Evolutionary conservation across 805 yeast genomes (phyloP), one percentile per base, ranked within the genome.

Genomic region (Tetrapisispora iriomotensis): DNA sequence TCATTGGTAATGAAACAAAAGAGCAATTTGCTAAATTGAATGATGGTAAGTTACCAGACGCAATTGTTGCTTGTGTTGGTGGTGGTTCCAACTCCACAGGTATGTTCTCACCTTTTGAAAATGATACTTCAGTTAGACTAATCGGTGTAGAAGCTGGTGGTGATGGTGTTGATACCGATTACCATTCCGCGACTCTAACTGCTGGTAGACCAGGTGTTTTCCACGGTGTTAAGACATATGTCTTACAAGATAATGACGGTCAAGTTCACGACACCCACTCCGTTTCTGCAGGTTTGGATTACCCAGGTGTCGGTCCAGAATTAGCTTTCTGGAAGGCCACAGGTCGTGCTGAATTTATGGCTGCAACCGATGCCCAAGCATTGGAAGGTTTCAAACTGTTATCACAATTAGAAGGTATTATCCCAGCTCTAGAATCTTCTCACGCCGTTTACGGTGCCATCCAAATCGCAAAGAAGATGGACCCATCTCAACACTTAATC

Each of bases 261-360:
- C 99, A 92, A 68, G 85, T 92, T 43, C 94, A 82, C 49, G 98
- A 92, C 58, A 92, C 99, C 9, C 97, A 92, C 62, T 90, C 97
- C 18, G 94, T 92, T 28, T 85, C 96, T 47, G 99, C 99, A 29
- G 99, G 99, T 50, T 72, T 92, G 54, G 99, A 92, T 65, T 92
- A 92, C 61, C 99, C 99, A 20, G 99, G 96, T 65, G 99, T 92
- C 34, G 99, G 99, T 33, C 99, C 99, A 24, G 97, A 92, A 66
- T 72, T 92, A 50, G 94, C 97, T 2, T 76, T 72, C 60, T 92
- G 97, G 97, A 90, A 90, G 64, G 79, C 81, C 39, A 79, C 82
- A 45, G 96, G 96, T 21, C 78, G 99, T 56, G 98, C 94, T 8
- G 70, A 81, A 41, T 92, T 90, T 57, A 64, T 79, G 34, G 94